These are phyloP conservation scores for Yarrowia sp. DNA, from an alignment of 805 yeast genomes.

Conservation along the genomic window DNA sequence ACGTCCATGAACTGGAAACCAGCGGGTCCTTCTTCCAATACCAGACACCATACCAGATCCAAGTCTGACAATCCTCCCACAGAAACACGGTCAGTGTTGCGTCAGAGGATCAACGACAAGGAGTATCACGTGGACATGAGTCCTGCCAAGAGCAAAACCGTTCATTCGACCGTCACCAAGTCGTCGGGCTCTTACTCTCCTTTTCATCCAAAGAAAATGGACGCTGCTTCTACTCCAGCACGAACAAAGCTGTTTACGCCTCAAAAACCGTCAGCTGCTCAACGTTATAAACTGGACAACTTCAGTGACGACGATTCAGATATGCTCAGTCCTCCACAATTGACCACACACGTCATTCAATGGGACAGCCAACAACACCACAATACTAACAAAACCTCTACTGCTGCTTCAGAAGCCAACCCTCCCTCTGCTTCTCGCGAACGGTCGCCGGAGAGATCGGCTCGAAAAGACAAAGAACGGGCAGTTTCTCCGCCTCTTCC, in stretches of 20 bases:
- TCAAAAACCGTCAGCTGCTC: not conserved
- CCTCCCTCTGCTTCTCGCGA: constrained; percentile 29
- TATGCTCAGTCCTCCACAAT: constrained; percentile 42
- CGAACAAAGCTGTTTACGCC: constrained; percentile 12
- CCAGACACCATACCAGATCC: constrained; percentile 1
- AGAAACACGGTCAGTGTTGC: constrained; percentile 8
- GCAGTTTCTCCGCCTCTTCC: constrained; percentile 8
- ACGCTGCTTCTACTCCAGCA: constrained; percentile 15
- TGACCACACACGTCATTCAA: constrained; percentile 39
- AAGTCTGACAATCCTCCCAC: not conserved
- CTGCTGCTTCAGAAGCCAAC: not conserved
- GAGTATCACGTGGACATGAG: constrained; percentile 34
- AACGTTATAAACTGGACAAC: constrained; percentile 1
- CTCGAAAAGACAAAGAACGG: constrained; percentile 12
- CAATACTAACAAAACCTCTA: constrained; percentile 40
- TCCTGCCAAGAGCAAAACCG: constrained; percentile 9
- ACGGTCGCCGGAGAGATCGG: constrained; percentile 7
- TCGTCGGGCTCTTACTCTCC: constrained; percentile 14
- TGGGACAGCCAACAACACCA: constrained; percentile 42
- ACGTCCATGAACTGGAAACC: constrained; percentile 15
- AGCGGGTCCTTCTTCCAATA: not conserved
- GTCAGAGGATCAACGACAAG: constrained; percentile 22
- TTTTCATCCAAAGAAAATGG: constrained; percentile 23
- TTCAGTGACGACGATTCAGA: constrained; percentile 32
- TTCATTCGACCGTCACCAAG: not conserved